phyloP scores from a whole-genome alignment of 306 rosid species.

The Arachis stenosperma region DNA sequence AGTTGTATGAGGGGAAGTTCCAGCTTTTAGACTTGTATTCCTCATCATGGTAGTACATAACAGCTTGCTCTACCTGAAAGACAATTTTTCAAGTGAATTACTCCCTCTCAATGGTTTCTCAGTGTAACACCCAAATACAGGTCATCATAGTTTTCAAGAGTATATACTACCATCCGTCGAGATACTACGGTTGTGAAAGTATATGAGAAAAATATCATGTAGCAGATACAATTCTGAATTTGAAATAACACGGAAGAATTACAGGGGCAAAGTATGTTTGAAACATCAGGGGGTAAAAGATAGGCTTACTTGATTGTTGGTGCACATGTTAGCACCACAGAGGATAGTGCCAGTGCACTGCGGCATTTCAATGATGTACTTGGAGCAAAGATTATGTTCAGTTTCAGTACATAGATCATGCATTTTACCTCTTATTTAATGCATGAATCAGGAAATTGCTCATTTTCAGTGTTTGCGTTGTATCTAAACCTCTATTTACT shows the following conservation, averaged over 20 bases:
- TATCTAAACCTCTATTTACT: slow-evolving; percentile 19
- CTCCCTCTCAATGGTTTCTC: background rate
- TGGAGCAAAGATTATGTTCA: slow-evolving; percentile 6
- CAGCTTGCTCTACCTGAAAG: slow-evolving; percentile 75
- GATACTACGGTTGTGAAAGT: background rate
- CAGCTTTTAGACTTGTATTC: slow-evolving; percentile 77
- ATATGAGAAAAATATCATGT: slow-evolving; percentile 15
- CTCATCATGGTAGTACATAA: slow-evolving; percentile 77
- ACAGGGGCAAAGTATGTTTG: background rate
- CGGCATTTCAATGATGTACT: background rate
- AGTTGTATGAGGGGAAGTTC: slow-evolving; percentile 75
- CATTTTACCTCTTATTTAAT: slow-evolving; percentile 21
- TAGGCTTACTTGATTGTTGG: background rate
- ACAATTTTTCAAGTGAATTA: slow-evolving; percentile 41
- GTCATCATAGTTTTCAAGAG: slow-evolving; percentile 31
- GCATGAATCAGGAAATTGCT: background rate
- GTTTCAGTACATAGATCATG: background rate
- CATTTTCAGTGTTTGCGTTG: slow-evolving; percentile 2
- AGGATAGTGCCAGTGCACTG: background rate
- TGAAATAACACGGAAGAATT: background rate
- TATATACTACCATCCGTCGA: background rate
- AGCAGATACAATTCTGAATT: background rate
- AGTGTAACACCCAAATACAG: background rate
- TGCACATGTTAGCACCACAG: background rate
- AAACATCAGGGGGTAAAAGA: background rate